Evolutionary conservation across 1,284 basidiomycete species (phyloP), one percentile per base, ranked within the genome.

Genomic region (Malassezia japonica): DNA sequence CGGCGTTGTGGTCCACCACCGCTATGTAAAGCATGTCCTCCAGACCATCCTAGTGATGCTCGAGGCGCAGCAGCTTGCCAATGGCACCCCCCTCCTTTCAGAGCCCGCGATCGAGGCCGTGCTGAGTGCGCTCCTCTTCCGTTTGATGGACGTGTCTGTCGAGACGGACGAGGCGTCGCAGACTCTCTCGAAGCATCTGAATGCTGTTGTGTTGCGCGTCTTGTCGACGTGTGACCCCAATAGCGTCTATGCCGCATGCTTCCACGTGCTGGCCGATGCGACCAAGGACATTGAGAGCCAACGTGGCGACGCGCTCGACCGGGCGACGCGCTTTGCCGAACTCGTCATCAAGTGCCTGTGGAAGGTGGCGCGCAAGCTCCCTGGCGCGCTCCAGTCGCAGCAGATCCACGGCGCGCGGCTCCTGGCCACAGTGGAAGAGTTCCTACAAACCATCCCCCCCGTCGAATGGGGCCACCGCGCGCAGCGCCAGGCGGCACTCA

Each of bases 291-390:
- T 95, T 86, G 76, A 85, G 82, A 13, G 79, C 74, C 56, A 75
- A 4, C 50, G 59, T 1, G 73, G 62, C 6, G 59, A 52, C 5
- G 64, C 70, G 35, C 56, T 75, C 15, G 57, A 64, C 8, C 70
- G 68, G 24, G 65, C 74, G 0, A 82, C 88, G 1, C 87, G 86
- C 67, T 89, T 96, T 41, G 90, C 91, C 6, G 94, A 98, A 73
- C 79, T 99, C 27, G 86, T 98, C 25, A 78, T 98, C 64, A 98
- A 98, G 78, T 99, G 94, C 74, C 82, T 98, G 28, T 98, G 94
- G 94, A 98, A 98, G 76, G 78, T 96, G 46, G 90, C 90, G 8
- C 82, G 92, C 61, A 89, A 87, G 60, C 86, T 96, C 39, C 89
- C 90, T 13, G 85, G 89, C 62, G 88, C 92, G 71, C 78, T 99